Base-by-base conservation (phyloP, 2,329 filamentous ascomycete species). In the Aureobasidium mangrovei region DNA sequence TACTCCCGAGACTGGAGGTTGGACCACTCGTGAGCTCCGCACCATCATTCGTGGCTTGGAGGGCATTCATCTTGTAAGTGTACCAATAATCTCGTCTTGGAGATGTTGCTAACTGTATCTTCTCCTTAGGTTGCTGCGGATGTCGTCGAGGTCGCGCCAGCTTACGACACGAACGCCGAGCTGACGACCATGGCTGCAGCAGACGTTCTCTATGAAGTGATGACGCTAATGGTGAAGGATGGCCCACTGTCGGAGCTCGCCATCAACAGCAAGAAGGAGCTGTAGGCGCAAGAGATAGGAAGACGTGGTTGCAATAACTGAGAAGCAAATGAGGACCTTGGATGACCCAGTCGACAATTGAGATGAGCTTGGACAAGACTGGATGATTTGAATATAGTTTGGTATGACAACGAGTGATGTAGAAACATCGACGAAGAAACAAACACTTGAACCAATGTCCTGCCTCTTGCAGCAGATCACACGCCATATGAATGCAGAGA, bases 201-300 rank as follows among this genome's bases (percentile, higher is more conserved):
- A 69, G 79, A 90, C 68, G 79, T 80, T 0, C 70, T 91, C 24
- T 91, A 85, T 64, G 86, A 91, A 69, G 80, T 91, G 45, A 86
- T 90, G 79, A 87, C 81, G 9, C 77, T 91, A 57, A 91, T 90
- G 86, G 85, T 89, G 12, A 88, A 89, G 77, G 83, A 82, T 62
- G 86, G 86, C 0, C 84, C 85, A 0, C 70, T 88, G 59, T 84
- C 49, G 33, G 49, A 56, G 32, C 29, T 54, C 31, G 27, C 29
- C 4, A 18, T 48, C 31, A 44, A 54, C 31, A 48, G 36, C 29
- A 54, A 54, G 53, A 43, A 47, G 12, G 53, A 54, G 44, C 26
- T 54, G 28, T 46, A 51, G 47, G 10, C 10, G 32, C 32, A 35
- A 35, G 32, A 35, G 32, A 7, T 35, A 10, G 7, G 10, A 35